phyloP scores from a whole-genome alignment of 176 grass and related monocot genomes.

The Juncus effusus region DNA sequence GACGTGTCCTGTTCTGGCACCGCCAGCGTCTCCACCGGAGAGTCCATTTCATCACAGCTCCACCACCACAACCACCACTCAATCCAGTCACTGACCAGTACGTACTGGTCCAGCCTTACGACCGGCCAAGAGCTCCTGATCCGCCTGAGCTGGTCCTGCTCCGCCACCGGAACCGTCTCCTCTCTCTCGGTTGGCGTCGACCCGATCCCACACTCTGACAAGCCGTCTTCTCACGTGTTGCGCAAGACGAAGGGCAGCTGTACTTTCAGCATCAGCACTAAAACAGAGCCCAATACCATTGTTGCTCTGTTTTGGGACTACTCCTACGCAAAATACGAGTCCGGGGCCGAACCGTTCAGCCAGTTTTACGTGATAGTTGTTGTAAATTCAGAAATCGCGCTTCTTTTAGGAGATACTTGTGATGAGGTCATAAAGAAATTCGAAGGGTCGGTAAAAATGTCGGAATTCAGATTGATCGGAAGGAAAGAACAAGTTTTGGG shows the following conservation, averaged over 20 bases:
- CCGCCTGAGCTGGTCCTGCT: constrained; percentile 49
- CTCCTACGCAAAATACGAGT: constrained; percentile 41
- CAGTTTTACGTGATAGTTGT: constrained; percentile 70
- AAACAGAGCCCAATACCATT: not conserved
- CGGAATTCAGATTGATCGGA: constrained; percentile 28
- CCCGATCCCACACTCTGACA: constrained; percentile 10
- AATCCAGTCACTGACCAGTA: constrained; percentile 40
- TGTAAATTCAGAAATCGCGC: constrained; percentile 53
- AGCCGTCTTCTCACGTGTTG: constrained; percentile 27
- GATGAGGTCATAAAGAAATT: constrained; percentile 57
- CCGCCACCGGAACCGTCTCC: constrained; percentile 26
- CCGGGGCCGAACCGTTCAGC: constrained; percentile 42
- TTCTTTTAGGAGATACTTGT: constrained; percentile 61
- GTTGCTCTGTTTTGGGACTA: constrained; percentile 82
- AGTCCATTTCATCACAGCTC: not conserved
- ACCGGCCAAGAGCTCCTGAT: constrained; percentile 33
- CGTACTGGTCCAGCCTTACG: constrained; percentile 33
- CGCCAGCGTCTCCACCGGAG: constrained; percentile 20
- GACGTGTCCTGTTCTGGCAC: constrained; percentile 41
- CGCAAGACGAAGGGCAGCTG: constrained; percentile 50
- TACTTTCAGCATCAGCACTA: not conserved
- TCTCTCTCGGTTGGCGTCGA: constrained; percentile 37
- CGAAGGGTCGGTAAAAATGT: constrained; percentile 40
- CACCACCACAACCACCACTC: not conserved
- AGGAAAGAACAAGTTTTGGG: constrained; percentile 62